phyloP scores from a whole-genome alignment of 176 grass and related monocot genomes.

The Avena eriantha region DNA sequence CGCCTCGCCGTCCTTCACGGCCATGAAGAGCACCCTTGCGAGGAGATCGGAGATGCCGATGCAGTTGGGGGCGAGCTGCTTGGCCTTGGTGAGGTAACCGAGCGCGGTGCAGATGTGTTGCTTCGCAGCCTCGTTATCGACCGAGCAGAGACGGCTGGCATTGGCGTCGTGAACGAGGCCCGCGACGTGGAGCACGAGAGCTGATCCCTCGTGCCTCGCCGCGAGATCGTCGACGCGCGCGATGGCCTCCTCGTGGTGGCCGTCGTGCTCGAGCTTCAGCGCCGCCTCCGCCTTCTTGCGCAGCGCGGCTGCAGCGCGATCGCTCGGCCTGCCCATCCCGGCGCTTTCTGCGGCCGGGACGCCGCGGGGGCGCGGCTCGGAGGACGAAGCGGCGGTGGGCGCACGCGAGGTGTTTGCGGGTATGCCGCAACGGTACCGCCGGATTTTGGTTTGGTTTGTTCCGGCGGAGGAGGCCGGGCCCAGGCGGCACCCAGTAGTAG shows the following conservation, averaged over 20 bases:
- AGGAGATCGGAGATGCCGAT: background rate
- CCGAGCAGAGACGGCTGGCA: background rate
- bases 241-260: background rate
- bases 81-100: background rate
- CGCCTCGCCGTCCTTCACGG: background rate
- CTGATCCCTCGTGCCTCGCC: background rate
- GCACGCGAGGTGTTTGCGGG: background rate
- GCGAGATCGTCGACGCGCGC: background rate
- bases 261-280: background rate
- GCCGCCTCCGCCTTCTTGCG: background rate
- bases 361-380: too few species aligned
- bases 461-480: background rate
- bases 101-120: background rate
- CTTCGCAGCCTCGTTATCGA: background rate
- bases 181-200: conserved; percentile 1
- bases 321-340: too few species aligned
- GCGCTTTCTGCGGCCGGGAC: too few species aligned
- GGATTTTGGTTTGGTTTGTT: background rate
- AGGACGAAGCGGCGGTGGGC: background rate
- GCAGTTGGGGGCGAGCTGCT: conserved; percentile 18
- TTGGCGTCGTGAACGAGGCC: background rate
- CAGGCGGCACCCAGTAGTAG: too few species aligned
- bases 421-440: background rate
- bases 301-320: background rate
- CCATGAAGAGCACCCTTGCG: background rate